Evolutionary conservation across 805 yeast genomes (phyloP).

Genomic region (Cyberlindnera petersonii): DNA sequence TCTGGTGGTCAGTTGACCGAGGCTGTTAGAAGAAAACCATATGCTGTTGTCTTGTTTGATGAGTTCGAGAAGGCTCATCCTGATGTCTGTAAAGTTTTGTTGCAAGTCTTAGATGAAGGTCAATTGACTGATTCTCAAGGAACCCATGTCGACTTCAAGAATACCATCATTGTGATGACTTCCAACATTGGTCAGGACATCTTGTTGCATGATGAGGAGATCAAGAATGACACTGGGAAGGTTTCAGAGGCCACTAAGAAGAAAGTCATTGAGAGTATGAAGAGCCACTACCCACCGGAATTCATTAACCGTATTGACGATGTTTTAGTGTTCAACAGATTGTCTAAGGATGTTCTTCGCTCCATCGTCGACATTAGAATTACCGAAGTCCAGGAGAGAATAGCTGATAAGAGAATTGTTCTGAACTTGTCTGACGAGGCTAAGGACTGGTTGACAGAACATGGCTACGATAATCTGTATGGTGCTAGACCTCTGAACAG

Average conservation of each 20-base stretch:
- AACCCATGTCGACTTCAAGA: constrained; percentile 87
- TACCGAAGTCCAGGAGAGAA: constrained; percentile 72
- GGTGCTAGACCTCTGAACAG: constrained; percentile 97
- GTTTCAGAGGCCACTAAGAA: constrained; percentile 52
- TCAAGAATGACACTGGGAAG: constrained; percentile 50
- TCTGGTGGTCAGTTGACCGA: constrained; percentile 93
- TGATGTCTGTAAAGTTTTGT: constrained; percentile 83
- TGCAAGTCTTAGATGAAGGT: constrained; percentile 96
- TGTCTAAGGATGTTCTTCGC: constrained; percentile 70
- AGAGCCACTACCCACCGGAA: constrained; percentile 82
- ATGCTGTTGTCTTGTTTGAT: constrained; percentile 87
- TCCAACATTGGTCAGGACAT: constrained; percentile 95
- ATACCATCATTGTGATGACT: constrained; percentile 94
- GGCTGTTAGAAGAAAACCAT: constrained; percentile 93
- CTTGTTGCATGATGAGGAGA: constrained; percentile 57
- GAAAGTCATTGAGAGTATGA: constrained; percentile 65
- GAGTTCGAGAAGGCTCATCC: constrained; percentile 97
- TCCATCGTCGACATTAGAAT: constrained; percentile 84
- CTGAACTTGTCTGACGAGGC: constrained; percentile 57
- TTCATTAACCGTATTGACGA: constrained; percentile 93
- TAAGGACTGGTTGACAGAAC: constrained; percentile 71
- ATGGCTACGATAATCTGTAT: constrained; percentile 87
- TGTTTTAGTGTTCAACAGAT: constrained; percentile 85
- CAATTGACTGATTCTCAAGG: constrained; percentile 93
- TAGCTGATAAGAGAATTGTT: constrained; percentile 72